Base-by-base conservation (phyloP, 2,329 filamentous ascomycete genomes). In the Pyricularia grisea region DNA sequence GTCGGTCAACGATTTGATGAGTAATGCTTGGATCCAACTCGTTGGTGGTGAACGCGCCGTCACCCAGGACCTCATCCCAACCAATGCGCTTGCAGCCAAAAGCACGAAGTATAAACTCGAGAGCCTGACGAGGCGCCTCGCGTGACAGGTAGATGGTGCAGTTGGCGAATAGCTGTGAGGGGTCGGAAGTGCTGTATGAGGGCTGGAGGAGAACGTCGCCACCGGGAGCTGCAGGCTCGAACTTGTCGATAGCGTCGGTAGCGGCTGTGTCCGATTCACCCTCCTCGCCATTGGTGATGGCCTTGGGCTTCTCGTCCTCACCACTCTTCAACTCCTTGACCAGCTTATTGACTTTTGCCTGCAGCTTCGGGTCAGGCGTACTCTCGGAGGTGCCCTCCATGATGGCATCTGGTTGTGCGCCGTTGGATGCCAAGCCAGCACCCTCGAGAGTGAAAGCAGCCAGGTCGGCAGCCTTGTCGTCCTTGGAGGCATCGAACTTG, bases 71-170 rank as follows among this genome's bases (percentile, higher is more conserved):
- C 36, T 88, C 85, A 76, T 98, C 94, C 95, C 95, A 99, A 61
- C 94, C 95, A 73, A 99, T 90, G 64, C 94, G 88, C 83, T 94
- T 97, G 84, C 94, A 98, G 72, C 95, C 95, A 76, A 98, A 99
- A 3, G 94, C 88, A 76, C 94, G 91, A 68, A 99, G 86, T 68
- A 99, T 87, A 77, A 99, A 97, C 78, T 99, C 95, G 27, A 99
- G 84, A 2, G 95, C 89, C 72, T 93, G 91, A 72, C 94, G 88
- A 17, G 95, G 95, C 3, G 94, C 94, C 81, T 99, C 95, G 74
- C 95, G 91, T 55, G 94, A 97, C 63, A 99, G 87, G 81, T 90
- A 99, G 81, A 99, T 89, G 36, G 93, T 97, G 79, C 91, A 94
- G 71, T 92, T 90, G 36, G 92, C 88, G 79, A 98, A 98, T 55